phyloP scores from a whole-genome alignment of 2,329 filamentous ascomycete genomes.

The Fusarium nanum region DNA sequence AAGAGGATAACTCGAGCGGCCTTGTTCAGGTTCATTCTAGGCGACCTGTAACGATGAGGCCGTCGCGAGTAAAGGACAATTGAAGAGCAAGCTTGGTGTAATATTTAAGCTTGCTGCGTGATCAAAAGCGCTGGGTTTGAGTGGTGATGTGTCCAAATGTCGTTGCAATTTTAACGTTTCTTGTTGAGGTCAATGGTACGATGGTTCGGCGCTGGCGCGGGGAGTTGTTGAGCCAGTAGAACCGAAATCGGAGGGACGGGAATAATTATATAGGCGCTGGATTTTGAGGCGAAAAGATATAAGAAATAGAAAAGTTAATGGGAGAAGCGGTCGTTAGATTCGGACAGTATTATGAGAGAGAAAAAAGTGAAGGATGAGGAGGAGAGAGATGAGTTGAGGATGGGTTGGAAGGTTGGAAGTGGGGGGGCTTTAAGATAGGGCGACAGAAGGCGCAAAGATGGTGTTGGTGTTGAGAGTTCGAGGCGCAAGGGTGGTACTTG shows the following conservation, averaged over 20 bases:
- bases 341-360: slow-evolving; percentile 15
- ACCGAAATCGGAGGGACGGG: neutral
- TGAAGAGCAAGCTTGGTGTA: neutral
- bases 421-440: slow-evolving; percentile 28
- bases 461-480: slow-evolving; percentile 38
- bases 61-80: slow-evolving; percentile 21
- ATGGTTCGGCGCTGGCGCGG: slow-evolving; percentile 25
- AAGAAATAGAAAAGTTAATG: neutral
- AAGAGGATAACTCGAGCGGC: slow-evolving; percentile 95
- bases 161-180: slow-evolving; percentile 15
- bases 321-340: slow-evolving; percentile 1
- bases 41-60: slow-evolving; percentile 39
- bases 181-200: slow-evolving; percentile 38
- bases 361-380: slow-evolving; percentile 17
- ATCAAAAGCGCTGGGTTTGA: neutral
- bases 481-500: slow-evolving; percentile 25
- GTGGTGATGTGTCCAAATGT: slow-evolving; percentile 7
- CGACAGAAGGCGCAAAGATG: slow-evolving; percentile 20
- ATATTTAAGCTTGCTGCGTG: neutral
- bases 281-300: neutral
- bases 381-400: slow-evolving; percentile 1
- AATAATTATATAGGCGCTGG: neutral
- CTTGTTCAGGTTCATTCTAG: slow-evolving; percentile 73
- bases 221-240: slow-evolving; percentile 33
- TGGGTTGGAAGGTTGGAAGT: slow-evolving; percentile 35